Evolutionary conservation across 306 rosid species (phyloP), one percentile per base, ranked within the genome.

Genomic region (Cicer cuneatum): DNA sequence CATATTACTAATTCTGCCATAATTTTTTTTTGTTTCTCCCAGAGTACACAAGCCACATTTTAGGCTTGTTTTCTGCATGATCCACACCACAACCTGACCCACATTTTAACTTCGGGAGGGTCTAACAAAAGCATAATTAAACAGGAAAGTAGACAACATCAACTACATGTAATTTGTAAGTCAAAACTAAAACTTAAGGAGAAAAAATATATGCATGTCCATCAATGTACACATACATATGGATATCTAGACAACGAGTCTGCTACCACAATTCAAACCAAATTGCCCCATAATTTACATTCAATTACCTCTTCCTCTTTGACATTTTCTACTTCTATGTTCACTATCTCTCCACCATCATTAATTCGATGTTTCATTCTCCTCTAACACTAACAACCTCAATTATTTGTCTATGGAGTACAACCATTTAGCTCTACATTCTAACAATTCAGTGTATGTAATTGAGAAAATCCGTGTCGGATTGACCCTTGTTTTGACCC

Each of bases 51-150:
- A 58, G 8, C 18, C 64, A 29, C 65, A 33, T 33, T 11, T 12
- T 58, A 58, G 18, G 18, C 64, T 24, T 58, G 64, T 58, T 58
- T 58, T 29, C 41, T 58, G 16, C 52, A 18, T 61, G 67, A 40
- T 40, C 33, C 33, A 29, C 33, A 29, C 33, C 33, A 29, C 4
- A 29, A 29, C 35, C 35, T 29, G 5, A 29, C 4, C 2, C 5
- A 15, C 8, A 18, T 18, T 38, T 19, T 18, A 41, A 65, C 6
- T 18, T 65, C 42, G 16, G 37, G 35, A 29, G 35, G 1, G 6
- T 61, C 69, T 18, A 65, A 65, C 71, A 65, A 15, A 64, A 65
- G 11, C 52, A 37, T 62, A 29, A 29, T 29, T 29, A 65, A 18
- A 65, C 12, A 65, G 37, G 24, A 42, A 42, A 65, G 0, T 18